Evolutionary conservation across 2,329 filamentous ascomycete genomes (phyloP), one percentile per base, ranked within the genome.

Genomic region (Bipolaris sorokiniana): DNA sequence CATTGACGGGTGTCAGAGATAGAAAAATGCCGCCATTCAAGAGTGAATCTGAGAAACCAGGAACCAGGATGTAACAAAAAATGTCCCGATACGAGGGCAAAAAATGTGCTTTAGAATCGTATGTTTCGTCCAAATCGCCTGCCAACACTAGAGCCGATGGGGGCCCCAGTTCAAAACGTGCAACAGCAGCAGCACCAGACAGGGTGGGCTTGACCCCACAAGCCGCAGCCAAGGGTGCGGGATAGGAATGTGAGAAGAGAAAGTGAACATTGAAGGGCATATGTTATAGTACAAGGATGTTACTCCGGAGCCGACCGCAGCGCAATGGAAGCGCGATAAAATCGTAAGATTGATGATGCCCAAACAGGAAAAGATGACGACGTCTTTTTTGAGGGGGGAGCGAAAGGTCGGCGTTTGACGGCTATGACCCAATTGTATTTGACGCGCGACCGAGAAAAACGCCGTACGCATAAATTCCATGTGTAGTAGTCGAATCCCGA

Each of bases 241-340:
- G 26, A 28, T 28, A 28, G 26, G 26, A 28, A 10, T 28, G 26
- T 28, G 7, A 28, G 26, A 28, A 28, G 26, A 28, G 5, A 10
- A 5, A 15, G 42, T 18, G 42, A 26, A 45, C n/a, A n/a, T 10
- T 16, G 42, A 28, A 16, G 16, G 23, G 22, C 13, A 41, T 16
- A 38, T 15, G 26, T 15, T 49, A 49, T 49, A 49, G 22, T 49
- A 49, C 47, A 49, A 33, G 47, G 47, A 49, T 38, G 36, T 41
- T 37, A 22, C 15, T 36, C 45, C 45, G 45, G 45, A 16, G n/a
- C 31, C 31, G 22, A 20, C 31, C 46, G 46, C 37, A 26, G 20
- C 4, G 13, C 15, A 48, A 10, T 38, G 18, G 45, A 23, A 31
- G 33, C 18, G 33, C 20, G 18, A 36, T 37, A 37, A 37, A n/a